Conservation (phyloP, 139 green algal genomes). For the Micractinium conductrix region DNA sequence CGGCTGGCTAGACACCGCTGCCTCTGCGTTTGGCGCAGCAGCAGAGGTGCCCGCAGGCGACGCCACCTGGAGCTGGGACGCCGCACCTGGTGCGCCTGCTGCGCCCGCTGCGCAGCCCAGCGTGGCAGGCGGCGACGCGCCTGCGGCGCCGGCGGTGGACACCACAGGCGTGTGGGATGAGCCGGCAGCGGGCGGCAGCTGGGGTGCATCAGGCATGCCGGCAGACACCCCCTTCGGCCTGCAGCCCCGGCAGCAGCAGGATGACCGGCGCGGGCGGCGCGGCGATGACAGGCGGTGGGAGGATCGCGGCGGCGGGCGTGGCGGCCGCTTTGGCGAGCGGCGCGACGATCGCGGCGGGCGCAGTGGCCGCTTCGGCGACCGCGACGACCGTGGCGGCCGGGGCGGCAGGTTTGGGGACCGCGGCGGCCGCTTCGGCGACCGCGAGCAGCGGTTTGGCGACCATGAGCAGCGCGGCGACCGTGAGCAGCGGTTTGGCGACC, state of each 20-base stretch:
- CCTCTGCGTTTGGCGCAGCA: neutral
- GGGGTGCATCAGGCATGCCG: neutral
- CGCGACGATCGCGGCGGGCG: neutral
- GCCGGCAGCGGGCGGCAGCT: neutral
- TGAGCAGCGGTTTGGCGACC: neutral
- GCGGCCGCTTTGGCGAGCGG: too few relatives aligned
- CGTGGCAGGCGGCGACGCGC: neutral
- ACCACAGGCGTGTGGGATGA: neutral
- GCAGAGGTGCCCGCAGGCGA: neutral
- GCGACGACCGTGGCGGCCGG: neutral
- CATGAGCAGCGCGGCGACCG: neutral
- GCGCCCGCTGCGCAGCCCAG: neutral
- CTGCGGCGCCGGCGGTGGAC: neutral
- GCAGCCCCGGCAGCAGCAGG: slow-evolving; percentile 1
- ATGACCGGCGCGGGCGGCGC: neutral
- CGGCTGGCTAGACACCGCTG: slow-evolving; percentile 13
- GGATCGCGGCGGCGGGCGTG: neutral
- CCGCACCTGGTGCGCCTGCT: neutral
- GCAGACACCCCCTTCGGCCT: neutral
- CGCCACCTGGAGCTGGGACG: slow-evolving; percentile 18
- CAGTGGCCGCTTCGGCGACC: neutral
- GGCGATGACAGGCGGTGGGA: too few relatives aligned
- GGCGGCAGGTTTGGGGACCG: neutral
- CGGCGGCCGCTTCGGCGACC: neutral
- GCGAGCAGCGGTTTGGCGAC: neutral